Conservation (phyloP, 345 rosid genomes). For the Abelmoschus esculentus region DNA sequence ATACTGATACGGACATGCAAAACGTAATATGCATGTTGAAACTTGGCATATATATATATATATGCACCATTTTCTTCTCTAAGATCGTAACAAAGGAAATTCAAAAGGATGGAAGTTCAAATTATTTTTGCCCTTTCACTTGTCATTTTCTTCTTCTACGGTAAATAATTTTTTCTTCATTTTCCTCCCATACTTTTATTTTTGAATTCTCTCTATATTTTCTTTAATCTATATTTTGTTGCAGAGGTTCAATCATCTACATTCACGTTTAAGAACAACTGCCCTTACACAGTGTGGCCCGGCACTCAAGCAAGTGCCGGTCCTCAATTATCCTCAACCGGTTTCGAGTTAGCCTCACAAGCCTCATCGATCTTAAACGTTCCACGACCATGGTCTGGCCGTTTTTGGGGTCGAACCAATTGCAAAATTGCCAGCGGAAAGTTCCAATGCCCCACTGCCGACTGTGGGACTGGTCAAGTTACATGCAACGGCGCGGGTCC, state of each 20-base stretch:
- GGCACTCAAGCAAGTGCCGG: constrained; percentile 15
- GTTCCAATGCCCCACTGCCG: constrained; percentile 36
- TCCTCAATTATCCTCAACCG: constrained; percentile 26
- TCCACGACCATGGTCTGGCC: constrained; percentile 30
- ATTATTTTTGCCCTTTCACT: background rate
- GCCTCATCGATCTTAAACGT: constrained; percentile 14
- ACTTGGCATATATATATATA: too few relatives aligned
- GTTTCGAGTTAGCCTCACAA: constrained; percentile 38
- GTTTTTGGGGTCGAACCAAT: constrained; percentile 42
- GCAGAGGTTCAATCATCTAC: constrained; percentile 12
- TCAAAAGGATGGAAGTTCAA: background rate
- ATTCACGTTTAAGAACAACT: constrained; percentile 41
- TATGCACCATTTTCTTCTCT: background rate
- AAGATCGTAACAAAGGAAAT: background rate
- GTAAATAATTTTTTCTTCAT: background rate
- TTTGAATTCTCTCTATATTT: background rate
- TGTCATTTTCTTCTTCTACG: constrained; percentile 8
- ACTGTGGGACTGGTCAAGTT: constrained; percentile 36
- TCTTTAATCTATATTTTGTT: background rate
- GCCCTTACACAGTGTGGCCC: constrained; percentile 44
- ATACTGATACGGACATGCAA: background rate
- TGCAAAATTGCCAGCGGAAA: constrained; percentile 28
- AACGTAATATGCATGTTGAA: background rate
- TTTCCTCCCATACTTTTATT: background rate
- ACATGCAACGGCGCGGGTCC: constrained; percentile 32